A percentile compares a stretch with the other conserved stretches of the same genome.
phyloP scores from a whole-genome alignment of 306 rosid species.

The Carpinus fangiana region DNA sequence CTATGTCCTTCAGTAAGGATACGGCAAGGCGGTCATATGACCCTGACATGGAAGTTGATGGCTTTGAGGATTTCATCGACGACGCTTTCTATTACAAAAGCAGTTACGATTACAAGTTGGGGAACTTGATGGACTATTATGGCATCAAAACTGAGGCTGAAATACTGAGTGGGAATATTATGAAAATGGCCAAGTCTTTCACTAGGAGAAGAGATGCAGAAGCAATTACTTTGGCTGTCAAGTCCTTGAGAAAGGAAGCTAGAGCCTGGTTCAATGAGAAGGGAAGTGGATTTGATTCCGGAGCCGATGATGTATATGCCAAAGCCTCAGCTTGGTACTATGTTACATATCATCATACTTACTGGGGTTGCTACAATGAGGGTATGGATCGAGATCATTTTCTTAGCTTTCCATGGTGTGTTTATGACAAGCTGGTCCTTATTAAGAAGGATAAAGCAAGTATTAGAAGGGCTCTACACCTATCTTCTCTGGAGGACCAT shows the following conservation, averaged over 20 bases:
- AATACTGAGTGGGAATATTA: constrained; percentile 63
- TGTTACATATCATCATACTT: constrained; percentile 67
- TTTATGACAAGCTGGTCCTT: constrained; percentile 48
- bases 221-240: constrained; percentile 52
- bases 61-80: constrained; percentile 59
- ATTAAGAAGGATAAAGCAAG: constrained; percentile 51
- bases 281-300: constrained; percentile 29
- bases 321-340: constrained; percentile 82
- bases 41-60: constrained; percentile 66
- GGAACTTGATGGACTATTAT: constrained; percentile 69
- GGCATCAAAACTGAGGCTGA: constrained; percentile 81
- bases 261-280: constrained; percentile 67
- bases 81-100: constrained; percentile 63
- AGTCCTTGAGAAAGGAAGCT: constrained; percentile 68
- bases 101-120: constrained; percentile 65
- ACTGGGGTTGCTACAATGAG: constrained; percentile 60
- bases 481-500: constrained; percentile 19
- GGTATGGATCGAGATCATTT: constrained; percentile 52
- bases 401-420: constrained; percentile 76
- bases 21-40: constrained; percentile 57
- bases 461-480: constrained; percentile 14
- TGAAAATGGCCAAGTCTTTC: constrained; percentile 60
- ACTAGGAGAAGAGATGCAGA: constrained; percentile 58
- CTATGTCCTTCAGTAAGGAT: constrained; percentile 43
- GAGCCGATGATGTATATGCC: constrained; percentile 37